Base-by-base conservation (phyloP, 2,329 filamentous ascomycete genomes). In the Aspergillus nomiae region DNA sequence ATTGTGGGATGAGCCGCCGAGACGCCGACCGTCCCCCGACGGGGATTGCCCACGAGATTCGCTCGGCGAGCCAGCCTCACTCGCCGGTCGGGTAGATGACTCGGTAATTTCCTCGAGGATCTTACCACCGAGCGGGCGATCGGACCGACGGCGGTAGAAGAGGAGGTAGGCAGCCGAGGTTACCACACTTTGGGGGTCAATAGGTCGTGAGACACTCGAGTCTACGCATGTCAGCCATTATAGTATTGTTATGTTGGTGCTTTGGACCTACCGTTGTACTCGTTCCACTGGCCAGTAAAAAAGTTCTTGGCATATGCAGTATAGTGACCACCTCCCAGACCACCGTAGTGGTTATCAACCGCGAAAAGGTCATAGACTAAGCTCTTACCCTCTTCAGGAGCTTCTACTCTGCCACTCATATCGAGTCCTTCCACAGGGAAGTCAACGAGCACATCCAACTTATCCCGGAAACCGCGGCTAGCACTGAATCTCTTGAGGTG, bases 401-500 rank as follows among this genome's bases (percentile, higher is more conserved):
- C 85, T 16, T 94, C 88, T 10, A 98, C 91, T 59, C 93, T 87
- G 32, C 86, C 85, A 3, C 87, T 91, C 66, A 99, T 85, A 75
- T 99, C 92, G 6, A 99, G 84, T 2, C 91, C 90, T 72, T 95
- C 90, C 9, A 96, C 86, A 0, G 95, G 95, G 74, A 97, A 99
- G 71, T 97, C 92, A 26, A 99, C 93, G 11, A 91, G 80, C 9
- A 94, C 89, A 71, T 98, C 94, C 54, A 99, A 85, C 83, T 99
- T 99, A 77, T 97, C 93, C 61, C 94, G 85, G 69, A 94, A 90
- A 65, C 85, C 90, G 19, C 92, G 89, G 68, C 89, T 90, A 28
- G 91, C 93, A 74, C 92, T 96, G 77, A 99, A 99, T 8, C 95
- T 89, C 83, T 99, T 99, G 56, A 99, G 84, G 74, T 99, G 95